A percentile compares a stretch with the other conserved stretches of the same genome.
phyloP scores from a whole-genome alignment of 192 early-diverging fungal species.

The Chytriomyces sp. region DNA sequence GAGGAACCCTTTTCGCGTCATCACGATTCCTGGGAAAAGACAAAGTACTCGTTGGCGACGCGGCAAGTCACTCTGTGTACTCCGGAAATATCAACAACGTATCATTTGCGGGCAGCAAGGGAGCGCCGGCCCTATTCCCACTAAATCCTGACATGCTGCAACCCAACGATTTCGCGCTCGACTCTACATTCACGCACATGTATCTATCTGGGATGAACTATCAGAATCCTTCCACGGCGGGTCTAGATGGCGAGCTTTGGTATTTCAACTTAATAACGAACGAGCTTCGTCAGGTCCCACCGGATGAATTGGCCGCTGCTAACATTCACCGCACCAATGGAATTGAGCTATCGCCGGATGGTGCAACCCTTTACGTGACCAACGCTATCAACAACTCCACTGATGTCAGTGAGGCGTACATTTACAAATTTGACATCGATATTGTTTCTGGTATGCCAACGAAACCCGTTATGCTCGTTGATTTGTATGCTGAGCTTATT shows the following conservation, averaged over 20 bases:
- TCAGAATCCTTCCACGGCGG: not conserved
- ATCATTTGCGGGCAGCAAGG: not conserved
- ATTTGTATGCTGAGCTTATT: not conserved
- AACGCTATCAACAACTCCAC: not conserved
- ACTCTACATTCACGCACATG: not conserved
- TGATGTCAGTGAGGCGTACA: not conserved
- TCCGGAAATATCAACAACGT: not conserved
- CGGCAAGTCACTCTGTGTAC: not conserved
- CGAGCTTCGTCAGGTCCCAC: not conserved
- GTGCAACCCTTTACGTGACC: not conserved
- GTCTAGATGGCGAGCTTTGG: constrained; percentile 1
- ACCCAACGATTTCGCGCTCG: constrained; percentile 4
- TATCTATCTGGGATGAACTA: not conserved
- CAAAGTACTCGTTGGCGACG: not conserved
- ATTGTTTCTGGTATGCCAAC: not conserved
- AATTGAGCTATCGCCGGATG: not conserved
- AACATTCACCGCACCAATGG: constrained; percentile 6
- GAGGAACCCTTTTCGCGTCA: not conserved
- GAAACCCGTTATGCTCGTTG: not conserved
- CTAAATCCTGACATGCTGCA: not conserved
- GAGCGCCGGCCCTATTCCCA: not conserved
- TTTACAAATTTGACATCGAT: not conserved
- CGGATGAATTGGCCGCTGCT: not conserved
- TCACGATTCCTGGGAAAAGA: not conserved
- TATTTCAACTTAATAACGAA: constrained; percentile 1